Percentiles rank a stretch among this genome's conserved stretches.
These are phyloP conservation scores for Ochetophila trinervis DNA, from an alignment of 306 rosid genomes.

Conservation along the genomic window DNA sequence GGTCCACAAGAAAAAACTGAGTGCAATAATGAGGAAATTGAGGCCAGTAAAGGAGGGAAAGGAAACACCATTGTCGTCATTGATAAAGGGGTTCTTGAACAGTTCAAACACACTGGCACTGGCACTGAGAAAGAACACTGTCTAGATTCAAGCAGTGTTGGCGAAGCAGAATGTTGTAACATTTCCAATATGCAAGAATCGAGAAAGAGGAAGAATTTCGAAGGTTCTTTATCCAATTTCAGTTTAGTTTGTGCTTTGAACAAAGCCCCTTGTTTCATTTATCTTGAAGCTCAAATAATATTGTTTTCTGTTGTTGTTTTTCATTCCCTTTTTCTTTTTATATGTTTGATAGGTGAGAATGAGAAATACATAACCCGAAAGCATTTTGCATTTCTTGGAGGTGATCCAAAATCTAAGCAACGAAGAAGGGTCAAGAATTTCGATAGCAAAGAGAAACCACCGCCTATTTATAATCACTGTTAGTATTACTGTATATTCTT, in stretches of 20 bases:
- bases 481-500: slow-evolving; percentile 22
- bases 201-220: slow-evolving; percentile 59
- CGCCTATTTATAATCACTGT: slow-evolving; percentile 74
- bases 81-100: slow-evolving; percentile 48
- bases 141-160: slow-evolving; percentile 24
- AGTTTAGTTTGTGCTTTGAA: background rate
- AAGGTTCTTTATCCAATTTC: slow-evolving; percentile 47
- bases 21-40: slow-evolving; percentile 22
- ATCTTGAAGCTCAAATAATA: too few species aligned
- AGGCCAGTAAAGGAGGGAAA: slow-evolving; percentile 31
- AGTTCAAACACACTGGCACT: slow-evolving; percentile 51
- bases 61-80: slow-evolving; percentile 26
- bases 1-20: slow-evolving; percentile 29
- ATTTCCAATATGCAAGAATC: slow-evolving; percentile 34
- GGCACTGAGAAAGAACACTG: slow-evolving; percentile 34
- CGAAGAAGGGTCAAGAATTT: slow-evolving; percentile 31
- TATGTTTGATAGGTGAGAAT: slow-evolving; percentile 33
- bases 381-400: slow-evolving; percentile 61
- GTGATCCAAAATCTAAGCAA: slow-evolving; percentile 45
- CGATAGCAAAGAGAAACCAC: slow-evolving; percentile 38
- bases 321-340: background rate
- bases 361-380: slow-evolving; percentile 37
- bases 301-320: too few species aligned
- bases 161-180: slow-evolving; percentile 35
- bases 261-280: too few species aligned